Percentiles rank a stretch among this genome's conserved stretches.
phyloP scores from a whole-genome alignment of 2,329 filamentous ascomycete species.

The Fusarium pseudoanthophilum region DNA sequence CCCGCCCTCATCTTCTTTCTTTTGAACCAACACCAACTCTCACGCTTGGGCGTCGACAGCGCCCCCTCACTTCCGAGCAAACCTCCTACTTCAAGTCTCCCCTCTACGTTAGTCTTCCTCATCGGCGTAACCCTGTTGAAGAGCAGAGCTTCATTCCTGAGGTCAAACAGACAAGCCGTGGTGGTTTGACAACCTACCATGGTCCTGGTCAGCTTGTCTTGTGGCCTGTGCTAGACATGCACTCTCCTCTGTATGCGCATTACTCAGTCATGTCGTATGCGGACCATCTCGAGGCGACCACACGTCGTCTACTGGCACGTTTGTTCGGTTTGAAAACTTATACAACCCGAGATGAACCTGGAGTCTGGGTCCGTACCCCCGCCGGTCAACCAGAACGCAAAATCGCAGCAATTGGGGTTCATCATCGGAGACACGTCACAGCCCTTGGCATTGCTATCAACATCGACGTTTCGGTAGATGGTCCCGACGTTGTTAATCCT shows the following conservation, averaged over 20 bases:
- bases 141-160: conserved; percentile 58
- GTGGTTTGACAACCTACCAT: conserved; percentile 94
- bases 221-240: conserved; percentile 91
- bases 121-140: conserved; percentile 45
- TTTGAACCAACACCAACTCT: conserved; percentile 87
- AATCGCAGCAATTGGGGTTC: conserved; percentile 92
- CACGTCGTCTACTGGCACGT: conserved; percentile 71
- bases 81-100: conserved; percentile 56
- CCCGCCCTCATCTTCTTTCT: conserved; percentile 78
- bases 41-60: conserved; percentile 88
- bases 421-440: conserved; percentile 84
- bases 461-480: conserved; percentile 67
- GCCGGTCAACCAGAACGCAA: conserved; percentile 65
- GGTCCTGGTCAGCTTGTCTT: conserved; percentile 91
- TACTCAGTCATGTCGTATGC: conserved; percentile 82
- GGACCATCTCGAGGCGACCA: conserved; percentile 78
- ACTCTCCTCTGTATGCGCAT: conserved; percentile 62
- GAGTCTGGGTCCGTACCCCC: conserved; percentile 75
- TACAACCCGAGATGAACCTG: conserved; percentile 78
- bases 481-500: conserved; percentile 56
- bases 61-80: conserved; percentile 58
- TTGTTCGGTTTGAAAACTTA: conserved; percentile 68
- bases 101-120: conserved; percentile 47
- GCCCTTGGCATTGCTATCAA: conserved; percentile 88
- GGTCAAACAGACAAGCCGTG: conserved; percentile 79